Evolutionary conservation across 352 stramenopile species (phyloP).

Genomic region (Phytophthora multivora): DNA sequence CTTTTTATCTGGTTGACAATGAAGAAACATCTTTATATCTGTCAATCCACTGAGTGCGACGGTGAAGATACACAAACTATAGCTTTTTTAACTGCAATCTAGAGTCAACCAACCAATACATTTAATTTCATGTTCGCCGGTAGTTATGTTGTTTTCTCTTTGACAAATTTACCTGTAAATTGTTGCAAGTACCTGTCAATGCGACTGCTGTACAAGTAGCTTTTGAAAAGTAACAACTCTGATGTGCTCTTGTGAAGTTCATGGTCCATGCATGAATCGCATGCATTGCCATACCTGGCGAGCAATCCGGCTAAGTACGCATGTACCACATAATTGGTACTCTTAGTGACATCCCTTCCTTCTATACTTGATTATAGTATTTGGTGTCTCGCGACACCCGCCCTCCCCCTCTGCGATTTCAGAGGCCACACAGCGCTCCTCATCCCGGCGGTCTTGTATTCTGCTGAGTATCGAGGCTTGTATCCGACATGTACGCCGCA

Average conservation of each 20-base stretch:
- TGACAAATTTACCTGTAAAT: too few species aligned
- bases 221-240: too few species aligned
- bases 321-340: neutral
- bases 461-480: conserved; percentile 12
- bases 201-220: too few species aligned
- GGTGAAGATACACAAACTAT: conserved; percentile 72
- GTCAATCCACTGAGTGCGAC: conserved; percentile 84
- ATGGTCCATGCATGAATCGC: too few species aligned
- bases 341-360: conserved; percentile 7
- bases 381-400: neutral
- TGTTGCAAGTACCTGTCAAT: too few species aligned
- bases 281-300: too few species aligned
- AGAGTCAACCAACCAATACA: conserved; percentile 28
- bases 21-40: conserved; percentile 75
- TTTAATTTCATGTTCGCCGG: neutral
- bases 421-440: conserved; percentile 23
- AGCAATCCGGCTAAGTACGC: conserved; percentile 27
- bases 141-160: too few species aligned
- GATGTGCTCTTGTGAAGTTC: too few species aligned
- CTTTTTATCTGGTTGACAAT: conserved; percentile 29
- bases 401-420: conserved; percentile 22
- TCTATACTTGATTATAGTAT: neutral
- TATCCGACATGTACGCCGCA: conserved; percentile 55
- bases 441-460: conserved; percentile 36
- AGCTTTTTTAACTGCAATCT: conserved; percentile 90